Evolutionary conservation across 148 eudicot species (phyloP).

Genomic region (Fallopia convolvulus): DNA sequence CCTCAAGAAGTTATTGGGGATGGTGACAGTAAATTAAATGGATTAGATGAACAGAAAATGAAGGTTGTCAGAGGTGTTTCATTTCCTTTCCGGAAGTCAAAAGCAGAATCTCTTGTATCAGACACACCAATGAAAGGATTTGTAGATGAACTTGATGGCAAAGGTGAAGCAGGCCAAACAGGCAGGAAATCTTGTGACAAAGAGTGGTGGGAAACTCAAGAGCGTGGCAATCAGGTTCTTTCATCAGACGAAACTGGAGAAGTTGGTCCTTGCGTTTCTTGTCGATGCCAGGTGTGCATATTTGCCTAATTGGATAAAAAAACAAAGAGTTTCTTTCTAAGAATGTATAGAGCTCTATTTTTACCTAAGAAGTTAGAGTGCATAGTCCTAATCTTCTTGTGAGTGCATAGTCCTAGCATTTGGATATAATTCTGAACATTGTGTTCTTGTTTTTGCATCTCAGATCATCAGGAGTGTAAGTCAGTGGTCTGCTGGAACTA

Average conservation of each 20-base stretch:
- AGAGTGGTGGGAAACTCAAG: constrained; percentile 93
- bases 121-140: constrained; percentile 90
- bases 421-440: neutral
- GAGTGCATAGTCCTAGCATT: neutral
- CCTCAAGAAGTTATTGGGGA: constrained; percentile 72
- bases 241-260: constrained; percentile 81
- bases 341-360: neutral
- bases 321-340: neutral
- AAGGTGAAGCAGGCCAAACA: constrained; percentile 23
- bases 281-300: constrained; percentile 82
- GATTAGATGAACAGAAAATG: constrained; percentile 46
- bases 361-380: neutral
- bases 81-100: constrained; percentile 63
- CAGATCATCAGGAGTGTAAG: constrained; percentile 95
- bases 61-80: constrained; percentile 46
- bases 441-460: neutral
- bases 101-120: constrained; percentile 47
- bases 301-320: neutral
- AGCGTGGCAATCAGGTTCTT: constrained; percentile 65
- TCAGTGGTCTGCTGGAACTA: constrained; percentile 99
- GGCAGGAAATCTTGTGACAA: constrained; percentile 41
- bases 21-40: constrained; percentile 41
- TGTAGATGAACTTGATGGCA: constrained; percentile 59
- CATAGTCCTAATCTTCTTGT: neutral
- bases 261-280: constrained; percentile 87